Conservation (phyloP, 768 basidiomycete species). For the Lactifluus hygrophoroides region DNA sequence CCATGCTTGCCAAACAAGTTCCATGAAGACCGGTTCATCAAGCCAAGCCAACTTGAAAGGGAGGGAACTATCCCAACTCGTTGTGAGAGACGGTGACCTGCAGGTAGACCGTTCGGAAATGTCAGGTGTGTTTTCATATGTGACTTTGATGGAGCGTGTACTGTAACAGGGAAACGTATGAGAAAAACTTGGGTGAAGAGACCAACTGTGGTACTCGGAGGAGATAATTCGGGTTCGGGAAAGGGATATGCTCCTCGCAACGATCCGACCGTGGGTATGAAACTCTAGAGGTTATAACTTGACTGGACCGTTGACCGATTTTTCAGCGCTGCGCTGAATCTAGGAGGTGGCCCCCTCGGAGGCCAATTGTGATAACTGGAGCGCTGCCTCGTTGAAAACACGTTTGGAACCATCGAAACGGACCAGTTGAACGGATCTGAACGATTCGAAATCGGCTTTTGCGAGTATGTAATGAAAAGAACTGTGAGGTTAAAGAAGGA, state of each 20-base stretch:
- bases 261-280: no score
- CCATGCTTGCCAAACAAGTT: no score
- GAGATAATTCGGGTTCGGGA: not conserved
- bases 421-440: slow-evolving; percentile 1
- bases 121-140: slow-evolving; percentile 5
- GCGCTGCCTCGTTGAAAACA: slow-evolving; percentile 15
- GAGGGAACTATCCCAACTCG: not conserved
- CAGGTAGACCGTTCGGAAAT: not conserved
- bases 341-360: no score
- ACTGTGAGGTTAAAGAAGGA: not conserved
- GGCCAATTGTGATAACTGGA: not conserved
- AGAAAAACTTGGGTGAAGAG: no score
- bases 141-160: no score
- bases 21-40: not conserved
- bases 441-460: not conserved
- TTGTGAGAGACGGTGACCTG: not conserved
- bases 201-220: not conserved
- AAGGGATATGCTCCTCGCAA: not conserved
- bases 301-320: no score
- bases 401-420: slow-evolving; percentile 2
- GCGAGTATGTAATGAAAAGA: not conserved
- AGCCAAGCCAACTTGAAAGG: no score
- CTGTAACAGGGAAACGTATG: not conserved
- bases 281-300: no score
- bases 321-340: no score